These are phyloP conservation scores for Theileria orientalis DNA, from an alignment of 169 alveolate species.

Conservation along the genomic window DNA sequence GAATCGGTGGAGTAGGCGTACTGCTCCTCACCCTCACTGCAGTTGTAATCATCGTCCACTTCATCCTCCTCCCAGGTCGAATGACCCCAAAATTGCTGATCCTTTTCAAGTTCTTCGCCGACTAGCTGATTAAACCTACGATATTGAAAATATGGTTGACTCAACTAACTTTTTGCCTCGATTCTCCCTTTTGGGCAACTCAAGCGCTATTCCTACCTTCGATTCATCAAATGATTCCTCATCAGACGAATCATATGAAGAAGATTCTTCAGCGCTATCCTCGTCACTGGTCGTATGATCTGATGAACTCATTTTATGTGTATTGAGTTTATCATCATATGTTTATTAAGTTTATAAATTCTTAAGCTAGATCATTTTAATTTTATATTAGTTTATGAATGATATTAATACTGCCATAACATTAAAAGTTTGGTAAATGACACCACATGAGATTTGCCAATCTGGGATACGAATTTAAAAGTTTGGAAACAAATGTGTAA, in stretches of 20 bases:
- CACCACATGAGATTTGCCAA: no score
- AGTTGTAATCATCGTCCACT: slow-evolving; percentile 81
- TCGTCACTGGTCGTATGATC: slow-evolving; percentile 12
- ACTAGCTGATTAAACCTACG: slow-evolving; percentile 68
- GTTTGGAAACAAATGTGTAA: no score
- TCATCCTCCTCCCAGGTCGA: slow-evolving; percentile 85
- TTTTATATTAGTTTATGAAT: background rate
- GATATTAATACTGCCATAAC: no score
- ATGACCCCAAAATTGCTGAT: slow-evolving; percentile 82
- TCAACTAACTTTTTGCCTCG: slow-evolving; percentile 73
- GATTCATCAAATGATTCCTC: slow-evolving; percentile 63
- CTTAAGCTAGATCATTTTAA: background rate
- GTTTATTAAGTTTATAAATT: background rate
- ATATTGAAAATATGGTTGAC: background rate
- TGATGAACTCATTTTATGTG: slow-evolving; percentile 20
- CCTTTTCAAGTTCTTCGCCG: slow-evolving; percentile 82
- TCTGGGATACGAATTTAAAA: no score
- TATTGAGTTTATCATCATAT: background rate
- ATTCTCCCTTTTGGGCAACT: slow-evolving; percentile 78
- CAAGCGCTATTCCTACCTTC: slow-evolving; percentile 81
- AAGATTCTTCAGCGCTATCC: slow-evolving; percentile 24
- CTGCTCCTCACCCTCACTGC: slow-evolving; percentile 84
- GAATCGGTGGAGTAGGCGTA: slow-evolving; percentile 80
- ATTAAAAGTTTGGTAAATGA: no score
- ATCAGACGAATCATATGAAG: slow-evolving; percentile 14